Base-by-base conservation (phyloP, 441 rosid genomes). In the Eugenia klotzschiana region DNA sequence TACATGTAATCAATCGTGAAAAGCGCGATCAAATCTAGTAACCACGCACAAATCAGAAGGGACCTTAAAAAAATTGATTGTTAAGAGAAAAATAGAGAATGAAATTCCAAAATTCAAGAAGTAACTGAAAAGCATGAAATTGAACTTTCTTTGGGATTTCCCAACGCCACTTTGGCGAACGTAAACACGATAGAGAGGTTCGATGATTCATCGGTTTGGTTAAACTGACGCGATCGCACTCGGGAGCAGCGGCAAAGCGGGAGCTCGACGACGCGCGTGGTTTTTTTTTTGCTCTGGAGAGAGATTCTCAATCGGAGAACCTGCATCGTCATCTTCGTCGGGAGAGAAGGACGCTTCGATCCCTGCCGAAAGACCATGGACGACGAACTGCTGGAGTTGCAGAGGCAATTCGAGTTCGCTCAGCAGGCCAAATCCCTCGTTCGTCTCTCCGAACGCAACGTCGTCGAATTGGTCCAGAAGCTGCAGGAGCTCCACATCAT, bases 381-480 rank as follows among this genome's bases (percentile, higher is more conserved):
- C 87, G 97, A 90, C 26, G 99, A 96, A 84, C 89, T 94, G 90
- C 89, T 93, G 84, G 96, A 95, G 91, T 84, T 96, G 92, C 97
- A 93, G 91, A 90, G 90, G 80, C 99, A 96, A 89, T 94, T 96
- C 82, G 98, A 95, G 93, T 95, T 86, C 52, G 99, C 99, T 72
- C 99, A 95, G 84, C 93, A 93, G 86, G 99, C 96, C 40, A 95
- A 96, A 88, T 94, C 98, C 25, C 93, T 97, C 88, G 90, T 95
- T 46, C 91, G 98, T 52, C 90, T 96, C 80, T 95, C 98, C 57
- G 99, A 96, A 37, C 90, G 99, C 82, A 96, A 95, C 89, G 98
- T 96, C 80, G 99, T 96, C 87, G 99, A 96, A 84, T 91, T 96
- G 90, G 98, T 96, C 72, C 96, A 93, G 83, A 96, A 96, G 91